These are phyloP conservation scores for Arthrobotrys iridis DNA, from an alignment of 2,329 filamentous ascomycete species.

Conservation along the genomic window DNA sequence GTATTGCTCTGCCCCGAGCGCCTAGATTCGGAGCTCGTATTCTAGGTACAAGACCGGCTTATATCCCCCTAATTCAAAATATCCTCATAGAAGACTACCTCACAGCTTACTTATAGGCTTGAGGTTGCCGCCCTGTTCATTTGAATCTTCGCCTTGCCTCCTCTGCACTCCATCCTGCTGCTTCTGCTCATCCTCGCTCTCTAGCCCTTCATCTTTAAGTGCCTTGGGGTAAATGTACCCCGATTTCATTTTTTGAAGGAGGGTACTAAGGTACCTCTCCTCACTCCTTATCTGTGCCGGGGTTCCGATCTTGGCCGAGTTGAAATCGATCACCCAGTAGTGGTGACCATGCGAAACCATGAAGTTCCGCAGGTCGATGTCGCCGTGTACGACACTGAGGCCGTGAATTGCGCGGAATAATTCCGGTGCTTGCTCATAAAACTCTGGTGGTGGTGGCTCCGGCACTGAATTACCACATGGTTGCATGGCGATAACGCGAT, in stretches of 20 bases:
- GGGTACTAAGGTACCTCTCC: background rate
- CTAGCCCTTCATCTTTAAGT: too few species aligned
- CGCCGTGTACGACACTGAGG: constrained; percentile 9
- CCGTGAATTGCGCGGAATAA: constrained; percentile 19
- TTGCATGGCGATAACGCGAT: constrained; percentile 35
- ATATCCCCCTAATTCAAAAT: too few species aligned
- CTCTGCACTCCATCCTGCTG: background rate
- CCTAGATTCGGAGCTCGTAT: too few species aligned
- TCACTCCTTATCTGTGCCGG: background rate
- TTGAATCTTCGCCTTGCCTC: background rate
- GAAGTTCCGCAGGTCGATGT: constrained; percentile 37
- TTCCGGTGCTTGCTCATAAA: constrained; percentile 23
- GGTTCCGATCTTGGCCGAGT: constrained; percentile 15
- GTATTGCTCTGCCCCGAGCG: too few species aligned
- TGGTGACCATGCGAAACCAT: constrained; percentile 14
- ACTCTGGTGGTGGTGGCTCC: constrained; percentile 25
- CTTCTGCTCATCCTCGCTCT: too few species aligned
- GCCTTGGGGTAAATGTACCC: constrained; percentile 7
- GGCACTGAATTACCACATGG: constrained; percentile 12
- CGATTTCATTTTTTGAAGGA: constrained; percentile 17
- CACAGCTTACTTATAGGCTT: background rate
- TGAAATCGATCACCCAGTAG: constrained; percentile 40
- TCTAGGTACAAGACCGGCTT: too few species aligned
- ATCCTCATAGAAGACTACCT: too few species aligned
- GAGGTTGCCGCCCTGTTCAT: too few species aligned